Conservation (phyloP, 2,329 filamentous ascomycete genomes). For the Lojkania enalia region DNA sequence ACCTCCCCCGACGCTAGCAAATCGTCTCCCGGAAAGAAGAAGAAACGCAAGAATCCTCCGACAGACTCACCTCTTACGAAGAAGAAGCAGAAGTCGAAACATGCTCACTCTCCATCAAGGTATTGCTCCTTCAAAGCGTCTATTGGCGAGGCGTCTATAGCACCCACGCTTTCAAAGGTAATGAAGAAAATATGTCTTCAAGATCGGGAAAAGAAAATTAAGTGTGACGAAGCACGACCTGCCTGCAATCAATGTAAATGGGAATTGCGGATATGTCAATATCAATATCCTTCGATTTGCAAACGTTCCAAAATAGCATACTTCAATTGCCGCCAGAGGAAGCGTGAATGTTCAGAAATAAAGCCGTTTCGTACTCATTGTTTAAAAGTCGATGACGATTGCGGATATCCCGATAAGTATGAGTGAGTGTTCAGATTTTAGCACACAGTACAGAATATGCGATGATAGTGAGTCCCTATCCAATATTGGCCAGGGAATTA, state of each 20-base stretch:
- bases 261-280: constrained; percentile 37
- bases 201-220: constrained; percentile 34
- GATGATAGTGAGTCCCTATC: too few relatives aligned
- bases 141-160: too few relatives aligned
- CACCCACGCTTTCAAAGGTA: too few relatives aligned
- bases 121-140: too few relatives aligned
- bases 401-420: constrained; percentile 26
- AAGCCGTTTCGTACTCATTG: constrained; percentile 35
- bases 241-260: constrained; percentile 35
- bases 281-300: constrained; percentile 17
- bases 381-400: constrained; percentile 32
- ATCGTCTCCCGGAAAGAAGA: constrained; percentile 22
- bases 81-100: constrained; percentile 22
- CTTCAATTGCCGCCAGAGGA: constrained; percentile 32
- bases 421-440: too few relatives aligned
- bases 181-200: constrained; percentile 24
- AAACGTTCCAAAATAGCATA: constrained; percentile 38
- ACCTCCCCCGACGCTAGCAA: constrained; percentile 24
- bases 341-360: constrained; percentile 38
- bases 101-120: constrained; percentile 19
- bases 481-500: too few relatives aligned
- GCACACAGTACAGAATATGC: too few relatives aligned
- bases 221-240: constrained; percentile 35
- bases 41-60: constrained; percentile 30
- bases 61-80: too few relatives aligned